These are phyloP conservation scores for Aspergillus neoniger DNA, from an alignment of 2,329 filamentous ascomycete species.

Conservation along the genomic window DNA sequence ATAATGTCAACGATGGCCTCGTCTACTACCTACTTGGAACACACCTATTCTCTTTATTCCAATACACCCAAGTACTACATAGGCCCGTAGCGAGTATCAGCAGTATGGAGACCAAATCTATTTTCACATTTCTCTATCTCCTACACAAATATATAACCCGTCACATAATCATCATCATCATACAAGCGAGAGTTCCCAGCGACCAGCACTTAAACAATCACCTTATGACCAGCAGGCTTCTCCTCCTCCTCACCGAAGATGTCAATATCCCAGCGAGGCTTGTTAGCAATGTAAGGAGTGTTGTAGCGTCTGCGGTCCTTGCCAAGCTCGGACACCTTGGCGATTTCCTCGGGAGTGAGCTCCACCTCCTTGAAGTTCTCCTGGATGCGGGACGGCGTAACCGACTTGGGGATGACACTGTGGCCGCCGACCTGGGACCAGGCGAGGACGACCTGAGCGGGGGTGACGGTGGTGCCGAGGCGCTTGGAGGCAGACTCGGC, in stretches of 20 bases:
- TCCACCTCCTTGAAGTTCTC: constrained; percentile 48
- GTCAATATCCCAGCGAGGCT: constrained; percentile 59
- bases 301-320: constrained; percentile 41
- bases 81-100: too few relatives aligned
- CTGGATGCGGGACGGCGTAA: constrained; percentile 45
- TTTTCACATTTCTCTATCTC: not conserved
- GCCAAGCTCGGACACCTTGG: constrained; percentile 37
- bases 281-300: constrained; percentile 41
- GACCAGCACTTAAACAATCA: constrained; percentile 40
- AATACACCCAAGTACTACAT: too few relatives aligned
- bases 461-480: constrained; percentile 35
- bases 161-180: too few relatives aligned
- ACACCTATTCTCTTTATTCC: too few relatives aligned
- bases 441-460: constrained; percentile 43
- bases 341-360: constrained; percentile 41
- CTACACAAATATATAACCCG: too few relatives aligned
- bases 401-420: constrained; percentile 47
- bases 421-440: constrained; percentile 45
- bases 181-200: not conserved
- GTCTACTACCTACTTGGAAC: too few relatives aligned
- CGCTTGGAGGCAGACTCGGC: constrained; percentile 56
- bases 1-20: too few relatives aligned
- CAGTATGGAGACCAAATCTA: too few relatives aligned
- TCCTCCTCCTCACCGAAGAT: constrained; percentile 59
- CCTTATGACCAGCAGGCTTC: constrained; percentile 52